Evolutionary conservation across 208 protist species (phyloP).

Genomic region (Leishmania mexicana): DNA sequence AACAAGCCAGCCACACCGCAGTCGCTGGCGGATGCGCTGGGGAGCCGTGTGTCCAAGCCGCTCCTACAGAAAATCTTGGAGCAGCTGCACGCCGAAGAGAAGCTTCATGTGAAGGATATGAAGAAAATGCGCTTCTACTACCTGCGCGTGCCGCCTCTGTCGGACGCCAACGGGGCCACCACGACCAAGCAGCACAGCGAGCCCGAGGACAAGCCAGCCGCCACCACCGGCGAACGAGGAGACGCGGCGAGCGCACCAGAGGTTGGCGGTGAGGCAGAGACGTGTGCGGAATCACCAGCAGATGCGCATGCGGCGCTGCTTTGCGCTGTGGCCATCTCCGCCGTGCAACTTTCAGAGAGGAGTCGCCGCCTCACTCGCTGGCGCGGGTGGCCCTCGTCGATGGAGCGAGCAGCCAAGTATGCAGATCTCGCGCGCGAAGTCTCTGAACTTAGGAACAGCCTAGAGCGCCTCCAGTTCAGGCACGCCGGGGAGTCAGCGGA

Average conservation of each 20-base stretch:
- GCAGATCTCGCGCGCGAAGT: constrained; percentile 13
- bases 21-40: constrained; percentile 83
- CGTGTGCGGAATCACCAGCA: background rate
- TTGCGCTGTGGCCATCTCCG: background rate
- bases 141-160: constrained; percentile 18
- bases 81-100: constrained; percentile 43
- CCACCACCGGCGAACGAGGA: background rate
- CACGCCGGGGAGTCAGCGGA: background rate
- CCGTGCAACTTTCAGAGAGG: constrained; percentile 8
- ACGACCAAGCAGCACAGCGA: background rate
- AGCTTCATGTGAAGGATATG: constrained; percentile 74
- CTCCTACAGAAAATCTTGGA: constrained; percentile 76
- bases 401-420: constrained; percentile 20
- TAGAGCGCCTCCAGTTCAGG: constrained; percentile 1
- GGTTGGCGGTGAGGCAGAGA: background rate
- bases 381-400: constrained; percentile 15
- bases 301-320: background rate
- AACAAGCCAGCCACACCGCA: constrained; percentile 83
- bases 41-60: constrained; percentile 79
- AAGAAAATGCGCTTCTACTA: constrained; percentile 87
- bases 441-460: constrained; percentile 1
- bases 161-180: background rate
- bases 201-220: background rate
- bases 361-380: constrained; percentile 20
- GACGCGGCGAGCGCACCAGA: background rate